Conservation (phyloP, 2,329 filamentous ascomycete genomes). For the Didymellaceae sp. region DNA sequence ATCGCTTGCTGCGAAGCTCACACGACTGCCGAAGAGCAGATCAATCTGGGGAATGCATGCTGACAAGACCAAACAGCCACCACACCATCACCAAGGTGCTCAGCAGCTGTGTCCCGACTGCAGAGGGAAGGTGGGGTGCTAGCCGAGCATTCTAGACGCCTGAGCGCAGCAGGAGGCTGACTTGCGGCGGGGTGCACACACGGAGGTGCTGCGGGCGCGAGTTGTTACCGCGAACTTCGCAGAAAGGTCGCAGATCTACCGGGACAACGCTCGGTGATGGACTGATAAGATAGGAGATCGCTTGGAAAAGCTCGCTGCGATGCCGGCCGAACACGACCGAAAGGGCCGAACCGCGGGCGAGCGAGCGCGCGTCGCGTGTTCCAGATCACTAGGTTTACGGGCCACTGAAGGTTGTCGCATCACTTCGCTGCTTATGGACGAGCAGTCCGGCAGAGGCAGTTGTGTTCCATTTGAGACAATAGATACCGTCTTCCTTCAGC, state of each 20-base stretch:
- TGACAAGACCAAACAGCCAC: slow-evolving; percentile 13
- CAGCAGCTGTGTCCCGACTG: slow-evolving; percentile 5
- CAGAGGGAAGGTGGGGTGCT: slow-evolving; percentile 15
- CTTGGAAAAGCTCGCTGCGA: slow-evolving; percentile 6
- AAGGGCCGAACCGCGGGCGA: slow-evolving; percentile 10
- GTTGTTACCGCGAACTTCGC: slow-evolving; percentile 17
- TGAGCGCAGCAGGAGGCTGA: not conserved
- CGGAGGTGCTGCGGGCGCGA: slow-evolving; percentile 18
- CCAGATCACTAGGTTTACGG: slow-evolving; percentile 4
- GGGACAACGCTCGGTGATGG: slow-evolving; percentile 8
- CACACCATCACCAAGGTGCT: slow-evolving; percentile 8
- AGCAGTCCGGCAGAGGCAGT: slow-evolving; percentile 17
- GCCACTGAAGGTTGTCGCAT: slow-evolving; percentile 14
- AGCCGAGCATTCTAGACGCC: slow-evolving; percentile 17
- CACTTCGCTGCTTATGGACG: slow-evolving; percentile 28
- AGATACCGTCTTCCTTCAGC: slow-evolving; percentile 13
- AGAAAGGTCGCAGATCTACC: slow-evolving; percentile 8
- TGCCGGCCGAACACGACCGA: slow-evolving; percentile 18
- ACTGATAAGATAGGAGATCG: slow-evolving; percentile 24
- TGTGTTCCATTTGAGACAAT: slow-evolving; percentile 16
- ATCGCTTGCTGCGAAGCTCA: not conserved
- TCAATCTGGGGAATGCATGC: slow-evolving; percentile 10
- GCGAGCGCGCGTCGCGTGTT: slow-evolving; percentile 22
- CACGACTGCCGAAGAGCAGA: not conserved
- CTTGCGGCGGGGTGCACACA: slow-evolving; percentile 4